A percentile compares a stretch with the other conserved stretches of the same genome.
phyloP scores from a whole-genome alignment of 345 rosid species.

The Lepidium didymum region DNA sequence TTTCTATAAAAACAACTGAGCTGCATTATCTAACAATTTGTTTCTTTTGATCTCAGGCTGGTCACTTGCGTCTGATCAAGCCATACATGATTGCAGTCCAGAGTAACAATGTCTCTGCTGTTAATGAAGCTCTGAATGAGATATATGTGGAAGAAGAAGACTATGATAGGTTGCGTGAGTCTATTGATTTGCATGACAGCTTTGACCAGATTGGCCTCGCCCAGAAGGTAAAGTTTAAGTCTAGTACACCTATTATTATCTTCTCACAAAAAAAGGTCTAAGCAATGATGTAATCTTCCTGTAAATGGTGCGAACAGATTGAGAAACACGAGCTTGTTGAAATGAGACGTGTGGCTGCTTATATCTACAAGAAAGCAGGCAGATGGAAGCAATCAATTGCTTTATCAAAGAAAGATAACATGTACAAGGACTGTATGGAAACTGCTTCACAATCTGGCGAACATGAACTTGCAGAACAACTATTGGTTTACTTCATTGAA shows the following conservation, averaged over 20 bases:
- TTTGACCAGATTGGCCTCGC: slow-evolving; percentile 93
- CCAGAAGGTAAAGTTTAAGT: slow-evolving; percentile 50
- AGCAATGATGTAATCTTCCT: neutral
- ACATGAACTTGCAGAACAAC: slow-evolving; percentile 92
- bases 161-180: slow-evolving; percentile 87
- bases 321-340: slow-evolving; percentile 99
- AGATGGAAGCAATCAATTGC: slow-evolving; percentile 99
- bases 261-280: neutral
- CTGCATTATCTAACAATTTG: neutral
- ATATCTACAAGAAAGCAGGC: slow-evolving; percentile 95
- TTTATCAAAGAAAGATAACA: slow-evolving; percentile 87
- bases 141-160: slow-evolving; percentile 95
- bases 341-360: slow-evolving; percentile 99
- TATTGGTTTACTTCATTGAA: slow-evolving; percentile 89
- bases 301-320: slow-evolving; percentile 42
- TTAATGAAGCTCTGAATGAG: slow-evolving; percentile 89
- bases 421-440: slow-evolving; percentile 97
- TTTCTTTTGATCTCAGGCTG: slow-evolving; percentile 52
- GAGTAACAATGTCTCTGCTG: slow-evolving; percentile 89
- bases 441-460: slow-evolving; percentile 98
- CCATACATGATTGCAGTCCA: slow-evolving; percentile 98
- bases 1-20: neutral
- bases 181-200: slow-evolving; percentile 85
- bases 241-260: neutral
- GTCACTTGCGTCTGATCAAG: slow-evolving; percentile 86